Evolutionary conservation across 208 protist species (phyloP), one percentile per base, ranked within the genome.

Genomic region (Sergeia podlipaevii): DNA sequence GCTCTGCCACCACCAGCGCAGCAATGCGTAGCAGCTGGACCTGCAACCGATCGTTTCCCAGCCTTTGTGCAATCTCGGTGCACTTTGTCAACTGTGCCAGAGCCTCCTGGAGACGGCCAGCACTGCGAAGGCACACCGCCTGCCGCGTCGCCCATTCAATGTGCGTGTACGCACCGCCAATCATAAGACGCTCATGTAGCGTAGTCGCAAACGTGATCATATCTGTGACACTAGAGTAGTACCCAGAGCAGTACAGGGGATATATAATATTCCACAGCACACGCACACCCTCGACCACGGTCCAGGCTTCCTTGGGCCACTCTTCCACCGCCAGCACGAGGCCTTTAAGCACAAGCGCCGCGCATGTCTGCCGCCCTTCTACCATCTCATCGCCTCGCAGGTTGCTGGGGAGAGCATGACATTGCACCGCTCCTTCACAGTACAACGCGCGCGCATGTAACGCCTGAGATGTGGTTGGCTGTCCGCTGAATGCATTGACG

Each of bases 111-210:
- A 53, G 39, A 1, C 78, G 70, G 4, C 84, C 80, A 18, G 74
- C 60, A 17, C 69, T 72, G 7, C 77, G 66, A 2, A 91, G 60
- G 51, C 83, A 88, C 13, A 65, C 57, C 0, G 83, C 87, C 48
- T 81, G 80, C 21, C 83, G 74, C 27, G 68, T 60, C 18, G 71
- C 53, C 87, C 87, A 95, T 68, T 91, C 80, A 3, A 91, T 43
- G 7, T 80, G 76, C 1, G 70, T 80, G 57, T 82, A 80, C 2
- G 58, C 64, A 15, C 81, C 84, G 7, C 78, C 77, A 34, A 85
- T 77, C 45, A 58, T 70, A 33, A 95, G 67, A 20, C 77, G 75
- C 53, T 95, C 83, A 44, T 87, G 69, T 26, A 95, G 57, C 1
- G 65, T 50, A 6, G 78, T 58, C 23, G 82, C 74, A 62, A 89